Evolutionary conservation across 1,284 basidiomycete genomes (phyloP).

Genomic region (Meripilus lineatus): DNA sequence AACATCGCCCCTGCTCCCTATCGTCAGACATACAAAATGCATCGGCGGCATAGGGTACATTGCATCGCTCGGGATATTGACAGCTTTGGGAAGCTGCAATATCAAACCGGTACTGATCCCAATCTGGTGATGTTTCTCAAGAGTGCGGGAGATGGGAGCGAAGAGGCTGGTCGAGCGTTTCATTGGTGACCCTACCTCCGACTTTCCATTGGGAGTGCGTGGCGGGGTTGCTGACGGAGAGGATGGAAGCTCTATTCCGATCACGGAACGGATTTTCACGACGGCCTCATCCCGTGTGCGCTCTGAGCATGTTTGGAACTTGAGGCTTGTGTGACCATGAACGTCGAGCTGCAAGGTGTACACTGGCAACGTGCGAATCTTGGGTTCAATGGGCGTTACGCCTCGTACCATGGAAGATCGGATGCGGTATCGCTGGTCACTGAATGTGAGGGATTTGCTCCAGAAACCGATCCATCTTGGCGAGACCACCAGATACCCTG

Average conservation of each 20-base stretch:
- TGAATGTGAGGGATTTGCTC: slow-evolving; percentile 39
- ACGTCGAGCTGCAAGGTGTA: slow-evolving; percentile 46
- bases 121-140: slow-evolving; percentile 10
- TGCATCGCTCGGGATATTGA: slow-evolving; percentile 40
- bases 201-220: not conserved
- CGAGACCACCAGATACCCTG: slow-evolving; percentile 43
- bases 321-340: slow-evolving; percentile 43
- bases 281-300: slow-evolving; percentile 44
- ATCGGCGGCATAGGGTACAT: slow-evolving; percentile 28
- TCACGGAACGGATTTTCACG: slow-evolving; percentile 22
- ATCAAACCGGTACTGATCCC: slow-evolving; percentile 5
- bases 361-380: slow-evolving; percentile 14
- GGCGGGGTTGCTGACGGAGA: not conserved
- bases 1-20: slow-evolving; percentile 47
- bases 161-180: slow-evolving; percentile 29
- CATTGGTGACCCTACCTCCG: not conserved
- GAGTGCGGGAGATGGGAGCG: slow-evolving; percentile 33
- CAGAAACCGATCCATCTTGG: slow-evolving; percentile 42
- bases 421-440: slow-evolving; percentile 48
- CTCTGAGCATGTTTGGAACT: slow-evolving; percentile 45
- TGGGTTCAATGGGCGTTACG: slow-evolving; percentile 27
- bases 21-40: slow-evolving; percentile 45
- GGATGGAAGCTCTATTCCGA: not conserved
- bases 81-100: slow-evolving; percentile 37
- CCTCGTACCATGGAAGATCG: slow-evolving; percentile 38